These are phyloP conservation scores for Neospora caninum DNA, from an alignment of 169 alveolate genomes.

Conservation along the genomic window DNA sequence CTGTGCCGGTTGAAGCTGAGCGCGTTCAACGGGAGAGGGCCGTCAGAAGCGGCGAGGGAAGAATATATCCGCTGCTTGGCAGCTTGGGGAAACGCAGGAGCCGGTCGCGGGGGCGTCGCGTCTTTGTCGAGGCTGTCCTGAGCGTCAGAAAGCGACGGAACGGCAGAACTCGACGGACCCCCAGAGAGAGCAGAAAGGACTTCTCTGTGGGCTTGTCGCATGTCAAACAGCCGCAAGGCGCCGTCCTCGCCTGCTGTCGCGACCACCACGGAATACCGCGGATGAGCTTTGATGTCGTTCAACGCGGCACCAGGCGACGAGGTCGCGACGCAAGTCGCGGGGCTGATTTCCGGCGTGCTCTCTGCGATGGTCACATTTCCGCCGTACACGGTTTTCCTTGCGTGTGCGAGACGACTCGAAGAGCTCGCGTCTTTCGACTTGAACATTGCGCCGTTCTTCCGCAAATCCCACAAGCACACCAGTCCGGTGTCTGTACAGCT, in stretches of 20 bases:
- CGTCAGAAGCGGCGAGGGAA: neutral
- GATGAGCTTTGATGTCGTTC: slow-evolving; percentile 23
- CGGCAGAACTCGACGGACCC: neutral
- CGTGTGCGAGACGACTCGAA: neutral
- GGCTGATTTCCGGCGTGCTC: slow-evolving; percentile 36
- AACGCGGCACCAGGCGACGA: neutral
- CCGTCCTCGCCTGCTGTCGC: slow-evolving; percentile 54
- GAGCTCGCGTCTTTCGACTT: neutral
- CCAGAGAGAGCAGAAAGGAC: neutral
- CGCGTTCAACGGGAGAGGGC: slow-evolving; percentile 27
- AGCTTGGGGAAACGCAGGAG: neutral
- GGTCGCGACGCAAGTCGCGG: neutral
- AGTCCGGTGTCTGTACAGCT: slow-evolving; percentile 39
- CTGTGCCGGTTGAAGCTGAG: slow-evolving; percentile 51
- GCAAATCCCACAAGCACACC: slow-evolving; percentile 50
- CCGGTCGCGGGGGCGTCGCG: no score
- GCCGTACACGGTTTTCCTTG: neutral
- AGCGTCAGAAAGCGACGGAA: neutral
- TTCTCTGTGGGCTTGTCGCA: slow-evolving; percentile 34
- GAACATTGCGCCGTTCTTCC: slow-evolving; percentile 13
- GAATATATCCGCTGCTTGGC: neutral
- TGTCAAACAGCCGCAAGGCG: slow-evolving; percentile 40
- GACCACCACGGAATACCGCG: slow-evolving; percentile 42
- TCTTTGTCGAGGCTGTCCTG: neutral
- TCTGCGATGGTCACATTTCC: slow-evolving; percentile 43